These are phyloP conservation scores for Cercospora sp. DNA, from an alignment of 2,329 filamentous ascomycete genomes.

Conservation along the genomic window DNA sequence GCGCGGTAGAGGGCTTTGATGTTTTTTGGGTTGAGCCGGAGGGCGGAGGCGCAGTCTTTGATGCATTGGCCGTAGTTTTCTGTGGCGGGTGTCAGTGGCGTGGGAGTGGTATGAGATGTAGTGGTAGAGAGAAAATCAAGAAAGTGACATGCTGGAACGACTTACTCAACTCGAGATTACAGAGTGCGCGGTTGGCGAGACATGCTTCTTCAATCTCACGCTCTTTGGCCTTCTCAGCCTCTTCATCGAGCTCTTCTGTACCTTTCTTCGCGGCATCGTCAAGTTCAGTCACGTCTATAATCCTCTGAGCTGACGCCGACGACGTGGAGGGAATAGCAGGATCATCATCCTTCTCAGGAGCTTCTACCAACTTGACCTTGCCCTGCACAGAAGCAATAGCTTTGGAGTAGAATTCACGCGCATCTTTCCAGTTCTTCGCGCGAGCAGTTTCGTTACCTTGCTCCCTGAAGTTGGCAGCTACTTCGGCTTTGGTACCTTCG, in stretches of 20 bases:
- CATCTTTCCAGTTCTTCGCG: conserved; percentile 72
- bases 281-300: conserved; percentile 11
- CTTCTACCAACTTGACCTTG: conserved; percentile 22
- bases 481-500: conserved; percentile 84
- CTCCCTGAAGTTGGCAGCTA: conserved; percentile 81
- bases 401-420: conserved; percentile 87
- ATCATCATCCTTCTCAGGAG: conserved; percentile 10
- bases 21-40: conserved; percentile 76
- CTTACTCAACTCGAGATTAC: conserved; percentile 76
- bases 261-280: conserved; percentile 35
- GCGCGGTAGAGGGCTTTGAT: conserved; percentile 91
- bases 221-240: conserved; percentile 63
- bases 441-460: conserved; percentile 88
- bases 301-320: not conserved
- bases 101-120: not conserved
- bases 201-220: conserved; percentile 69
- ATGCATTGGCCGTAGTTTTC: conserved; percentile 86
- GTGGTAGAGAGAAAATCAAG: not conserved
- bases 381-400: conserved; percentile 67
- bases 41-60: conserved; percentile 75
- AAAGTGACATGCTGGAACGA: not conserved
- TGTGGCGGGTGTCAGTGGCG: conserved; percentile 34
- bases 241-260: conserved; percentile 56
- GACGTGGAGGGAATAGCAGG: not conserved
- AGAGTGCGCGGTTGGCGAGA: conserved; percentile 84